Conservation (phyloP, 768 basidiomycete genomes). For the Termitomyces sp. region DNA sequence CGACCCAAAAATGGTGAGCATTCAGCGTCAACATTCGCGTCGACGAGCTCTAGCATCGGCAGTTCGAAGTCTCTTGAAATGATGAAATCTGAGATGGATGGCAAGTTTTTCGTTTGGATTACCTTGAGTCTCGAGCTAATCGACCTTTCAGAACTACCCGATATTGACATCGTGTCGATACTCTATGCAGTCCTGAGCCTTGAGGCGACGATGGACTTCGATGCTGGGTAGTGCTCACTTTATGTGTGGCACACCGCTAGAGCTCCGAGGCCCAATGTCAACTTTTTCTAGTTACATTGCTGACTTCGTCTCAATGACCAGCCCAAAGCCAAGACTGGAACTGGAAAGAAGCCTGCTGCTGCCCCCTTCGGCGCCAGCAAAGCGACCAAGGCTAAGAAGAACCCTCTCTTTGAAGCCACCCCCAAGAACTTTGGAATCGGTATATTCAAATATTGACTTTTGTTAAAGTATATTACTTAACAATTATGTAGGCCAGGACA, state of each 20-base stretch:
- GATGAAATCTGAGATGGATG: conserved; percentile 44
- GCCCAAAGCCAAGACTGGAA: conserved; percentile 70
- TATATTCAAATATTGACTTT: conserved; percentile 31
- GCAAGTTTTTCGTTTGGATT: conserved; percentile 40
- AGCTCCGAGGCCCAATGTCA: conserved; percentile 50
- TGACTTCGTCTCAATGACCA: conserved; percentile 90
- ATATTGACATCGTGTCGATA: conserved; percentile 13
- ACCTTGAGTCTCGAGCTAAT: conserved; percentile 13
- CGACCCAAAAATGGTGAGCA: conserved; percentile 51
- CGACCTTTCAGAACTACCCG: conserved; percentile 17
- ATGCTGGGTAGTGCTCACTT: conserved; percentile 33
- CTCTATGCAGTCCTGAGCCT: conserved; percentile 32
- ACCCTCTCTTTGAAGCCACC: conserved; percentile 90
- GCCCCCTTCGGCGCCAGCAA: conserved; percentile 83
- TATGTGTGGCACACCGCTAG: conserved; percentile 36
- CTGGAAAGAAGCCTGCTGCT: conserved; percentile 82
- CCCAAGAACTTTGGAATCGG: conserved; percentile 97
- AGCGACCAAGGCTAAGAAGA: conserved; percentile 74
- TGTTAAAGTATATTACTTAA: neutral
- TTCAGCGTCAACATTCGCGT: conserved; percentile 17
- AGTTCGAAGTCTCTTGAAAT: conserved; percentile 30
- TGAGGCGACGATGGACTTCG: conserved; percentile 32
- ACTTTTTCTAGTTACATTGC: conserved; percentile 29
- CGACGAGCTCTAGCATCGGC: conserved; percentile 36
- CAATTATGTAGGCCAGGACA: conserved; percentile 72